phyloP scores from a whole-genome alignment of 2,329 filamentous ascomycete species.

The Stemphylium vesicarium region DNA sequence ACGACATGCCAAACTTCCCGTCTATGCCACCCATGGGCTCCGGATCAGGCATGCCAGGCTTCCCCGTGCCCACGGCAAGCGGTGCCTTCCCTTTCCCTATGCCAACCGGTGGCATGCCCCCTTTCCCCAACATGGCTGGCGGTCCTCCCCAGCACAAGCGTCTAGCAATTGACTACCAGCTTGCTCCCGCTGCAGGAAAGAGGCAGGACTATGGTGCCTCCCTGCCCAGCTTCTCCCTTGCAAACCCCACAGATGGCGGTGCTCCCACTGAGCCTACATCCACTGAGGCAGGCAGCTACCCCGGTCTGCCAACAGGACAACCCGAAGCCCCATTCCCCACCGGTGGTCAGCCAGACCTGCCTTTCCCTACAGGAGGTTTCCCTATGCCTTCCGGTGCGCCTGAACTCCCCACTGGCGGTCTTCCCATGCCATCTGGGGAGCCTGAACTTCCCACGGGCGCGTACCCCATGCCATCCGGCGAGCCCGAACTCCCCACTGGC shows the following conservation, averaged over 20 bases:
- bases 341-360: too few species aligned
- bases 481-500: background rate
- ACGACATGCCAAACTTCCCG: background rate
- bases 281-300: too few species aligned
- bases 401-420: too few species aligned
- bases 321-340: too few species aligned
- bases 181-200: slow-evolving; percentile 14
- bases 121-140: background rate
- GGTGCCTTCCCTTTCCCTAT: background rate
- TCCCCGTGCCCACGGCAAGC: slow-evolving; percentile 13
- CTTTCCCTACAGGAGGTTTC: too few species aligned
- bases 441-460: too few species aligned
- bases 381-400: background rate
- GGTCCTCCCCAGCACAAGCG: background rate
- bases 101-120: background rate
- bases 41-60: background rate
- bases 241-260: background rate
- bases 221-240: slow-evolving; percentile 20
- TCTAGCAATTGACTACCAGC: slow-evolving; percentile 24
- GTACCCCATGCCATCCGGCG: too few species aligned
- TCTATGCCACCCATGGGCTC: background rate
- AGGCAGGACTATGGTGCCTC: slow-evolving; percentile 10
- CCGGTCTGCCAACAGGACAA: too few species aligned
- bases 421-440: background rate
- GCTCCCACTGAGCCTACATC: background rate